A percentile compares a stretch with the other conserved stretches of the same genome.
Conservation (phyloP, 2,329 filamentous ascomycete species). For the Talaromyces sp. region DNA sequence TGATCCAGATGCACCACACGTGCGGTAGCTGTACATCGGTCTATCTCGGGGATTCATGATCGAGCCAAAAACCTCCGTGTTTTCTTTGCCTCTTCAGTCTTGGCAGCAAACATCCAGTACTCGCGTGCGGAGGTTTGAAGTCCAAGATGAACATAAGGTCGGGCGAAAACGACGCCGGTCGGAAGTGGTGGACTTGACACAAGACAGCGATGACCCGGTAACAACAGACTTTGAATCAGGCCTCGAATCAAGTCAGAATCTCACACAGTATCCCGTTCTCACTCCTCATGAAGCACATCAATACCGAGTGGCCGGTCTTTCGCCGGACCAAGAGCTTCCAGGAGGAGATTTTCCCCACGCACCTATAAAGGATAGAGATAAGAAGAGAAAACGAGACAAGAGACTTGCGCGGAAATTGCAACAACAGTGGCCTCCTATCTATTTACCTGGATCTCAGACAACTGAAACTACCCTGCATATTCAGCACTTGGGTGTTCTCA, state of each 20-base stretch:
- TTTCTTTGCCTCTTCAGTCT: constrained; percentile 15
- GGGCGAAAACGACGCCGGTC: constrained; percentile 8
- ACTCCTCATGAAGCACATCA: constrained; percentile 21
- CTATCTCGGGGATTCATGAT: constrained; percentile 11
- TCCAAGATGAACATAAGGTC: constrained; percentile 10
- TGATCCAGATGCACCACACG: not conserved
- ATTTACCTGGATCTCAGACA: constrained; percentile 30
- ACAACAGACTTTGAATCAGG: constrained; percentile 15
- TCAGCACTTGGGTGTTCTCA: constrained; percentile 63
- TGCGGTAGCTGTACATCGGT: not conserved
- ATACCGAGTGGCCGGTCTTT: constrained; percentile 19
- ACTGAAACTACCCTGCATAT: constrained; percentile 37
- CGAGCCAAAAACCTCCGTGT: constrained; percentile 14
- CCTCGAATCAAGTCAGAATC: constrained; percentile 7
- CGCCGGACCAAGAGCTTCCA: constrained; percentile 33
- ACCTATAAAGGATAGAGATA: constrained; percentile 10
- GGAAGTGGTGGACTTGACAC: constrained; percentile 5
- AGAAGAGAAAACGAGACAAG: constrained; percentile 16
- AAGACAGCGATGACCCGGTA: constrained; percentile 7
- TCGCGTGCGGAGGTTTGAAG: constrained; percentile 14
- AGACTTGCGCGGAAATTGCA: constrained; percentile 29
- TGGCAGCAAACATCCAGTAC: constrained; percentile 17
- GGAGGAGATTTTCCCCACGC: constrained; percentile 42
- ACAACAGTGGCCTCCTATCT: constrained; percentile 33
- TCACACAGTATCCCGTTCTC: constrained; percentile 19